Percentiles rank a stretch among this genome's conserved stretches.
Conservation (phyloP, 2,329 filamentous ascomycete species). For the Cercospora sp. region DNA sequence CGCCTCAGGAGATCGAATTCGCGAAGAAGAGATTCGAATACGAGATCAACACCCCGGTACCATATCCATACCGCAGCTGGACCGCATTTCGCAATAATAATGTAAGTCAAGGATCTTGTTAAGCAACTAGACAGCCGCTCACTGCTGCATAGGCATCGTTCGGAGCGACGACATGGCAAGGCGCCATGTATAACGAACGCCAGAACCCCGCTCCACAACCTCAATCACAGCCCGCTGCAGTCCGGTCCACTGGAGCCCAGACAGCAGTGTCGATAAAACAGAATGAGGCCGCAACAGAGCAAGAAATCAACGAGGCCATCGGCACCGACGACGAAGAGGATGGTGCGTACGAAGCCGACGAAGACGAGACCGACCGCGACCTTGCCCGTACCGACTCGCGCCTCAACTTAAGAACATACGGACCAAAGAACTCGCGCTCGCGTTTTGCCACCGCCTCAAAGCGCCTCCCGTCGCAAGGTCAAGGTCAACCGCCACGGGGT, state of each 20-base stretch:
- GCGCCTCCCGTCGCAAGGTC: neutral
- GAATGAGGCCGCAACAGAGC: neutral
- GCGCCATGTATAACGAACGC: neutral
- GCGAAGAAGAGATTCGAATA: neutral
- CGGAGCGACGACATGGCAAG: neutral
- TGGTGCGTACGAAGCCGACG: neutral
- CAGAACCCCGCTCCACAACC: neutral
- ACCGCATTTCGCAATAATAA: neutral
- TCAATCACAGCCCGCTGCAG: neutral
- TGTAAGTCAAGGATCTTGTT: neutral
- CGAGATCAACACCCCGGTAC: neutral
- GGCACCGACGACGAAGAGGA: neutral
- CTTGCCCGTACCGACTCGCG: neutral
- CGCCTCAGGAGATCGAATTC: neutral
- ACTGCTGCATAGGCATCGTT: neutral
- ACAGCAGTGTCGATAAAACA: neutral
- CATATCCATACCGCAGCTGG: slow-evolving; percentile 1
- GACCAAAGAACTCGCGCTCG: neutral
- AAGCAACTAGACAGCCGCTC: neutral
- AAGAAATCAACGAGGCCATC: neutral
- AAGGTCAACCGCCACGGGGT: neutral
- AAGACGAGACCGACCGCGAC: neutral
- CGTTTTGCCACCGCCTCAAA: neutral
- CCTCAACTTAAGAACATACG: neutral
- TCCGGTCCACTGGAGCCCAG: neutral